Base-by-base conservation (phyloP, 2,329 filamentous ascomycete species). In the Aureobasidium mangrovei region DNA sequence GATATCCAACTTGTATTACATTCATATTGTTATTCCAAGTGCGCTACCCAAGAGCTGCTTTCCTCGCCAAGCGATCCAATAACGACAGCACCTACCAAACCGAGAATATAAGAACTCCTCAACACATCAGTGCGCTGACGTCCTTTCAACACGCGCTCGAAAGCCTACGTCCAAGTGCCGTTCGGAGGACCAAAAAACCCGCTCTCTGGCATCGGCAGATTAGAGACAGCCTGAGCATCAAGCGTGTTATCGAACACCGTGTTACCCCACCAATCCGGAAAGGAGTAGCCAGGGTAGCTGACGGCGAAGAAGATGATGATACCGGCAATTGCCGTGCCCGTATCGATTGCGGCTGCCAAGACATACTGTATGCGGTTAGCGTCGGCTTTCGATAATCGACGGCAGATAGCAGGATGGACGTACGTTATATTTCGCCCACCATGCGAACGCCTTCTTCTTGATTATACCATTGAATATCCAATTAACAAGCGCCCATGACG, bases 381-480 rank as follows among this genome's bases (percentile, higher is more conserved):
- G 27, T 2, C 6, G 33, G 18, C 12, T 2, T 10, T 26, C 3
- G 10, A 35, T 18, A 12, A 41, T 29, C 12, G 18, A 1, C 66
- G 93, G 93, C 24, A 91, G 83, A 5, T 90, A 79, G 10, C 91
- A 82, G 38, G 91, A 57, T 83, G 87, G 53, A 93, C 73, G 3
- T 86, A 91, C 88, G 36, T 86, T 91, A 67, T 94, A 94, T 70
- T 93, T 93, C 42, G 82, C 82, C 88, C 88, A 93, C 88, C 88
- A 94, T 1, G 80, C 82, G 27, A 74, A 76, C 18, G 81, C 84
- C 31, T 83, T 77, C 32, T 80, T 80, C 66, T 83, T 83, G 63
- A 93, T 77, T 57, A 84, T 68, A 65, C 84, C 83, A 67, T 94
- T 94, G 76, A 94, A 94, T 42, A 87, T 60, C 68, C 85, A 93